Base-by-base conservation (phyloP, 2,329 filamentous ascomycete species). In the Leptographium lundbergii region DNA sequence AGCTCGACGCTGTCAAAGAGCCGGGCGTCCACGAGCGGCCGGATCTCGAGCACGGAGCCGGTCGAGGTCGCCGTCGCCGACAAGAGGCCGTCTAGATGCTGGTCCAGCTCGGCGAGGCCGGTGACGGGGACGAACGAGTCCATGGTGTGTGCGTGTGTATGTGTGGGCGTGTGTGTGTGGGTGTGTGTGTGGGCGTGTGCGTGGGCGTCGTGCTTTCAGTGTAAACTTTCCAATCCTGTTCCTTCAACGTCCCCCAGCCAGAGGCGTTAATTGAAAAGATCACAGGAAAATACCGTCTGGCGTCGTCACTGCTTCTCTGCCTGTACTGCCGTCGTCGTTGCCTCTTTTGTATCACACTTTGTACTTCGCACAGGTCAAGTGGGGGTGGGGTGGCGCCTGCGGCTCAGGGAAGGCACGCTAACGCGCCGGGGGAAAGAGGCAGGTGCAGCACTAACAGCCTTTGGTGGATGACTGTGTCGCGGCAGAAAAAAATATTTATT, bases 1-100 rank as follows among this genome's bases (percentile, higher is more conserved):
- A 84, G 74, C 64, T 81, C 77, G 52, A 85, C 76, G 65, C 81
- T 71, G 65, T 85, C 82, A 60, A 85, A 79, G 2, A 85, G 71
- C 63, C 77, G 77, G 13, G 70, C 69, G 61, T 78, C 69, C 42
- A 81, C 70, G 0, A 71, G 67, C 1, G 74, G 67, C 0, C 22
- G 76, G 71, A 61, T 77, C 11, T 14, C 3, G 1, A 3, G 3
- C 17, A 27, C n/a, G 1, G 22, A 6, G 6, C 22, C 11, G 11
- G 22, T 19, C 19, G 14, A 2, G 73, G 29, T 11, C 7, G 54
- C 13, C 11, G 69, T 66, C 22, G 39, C 1, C 2, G 56, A 25
- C 24, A 74, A 62, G n/a, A 85, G 70, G 32, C 75, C 69, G 56
- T 77, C 72, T 19, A 86, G 72, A 66, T 85, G 82, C 25, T 67